A percentile compares a stretch with the other conserved stretches of the same genome.
Evolutionary conservation across 2,329 filamentous ascomycete genomes (phyloP).

Genomic region (Trichoderma citrinoviride): DNA sequence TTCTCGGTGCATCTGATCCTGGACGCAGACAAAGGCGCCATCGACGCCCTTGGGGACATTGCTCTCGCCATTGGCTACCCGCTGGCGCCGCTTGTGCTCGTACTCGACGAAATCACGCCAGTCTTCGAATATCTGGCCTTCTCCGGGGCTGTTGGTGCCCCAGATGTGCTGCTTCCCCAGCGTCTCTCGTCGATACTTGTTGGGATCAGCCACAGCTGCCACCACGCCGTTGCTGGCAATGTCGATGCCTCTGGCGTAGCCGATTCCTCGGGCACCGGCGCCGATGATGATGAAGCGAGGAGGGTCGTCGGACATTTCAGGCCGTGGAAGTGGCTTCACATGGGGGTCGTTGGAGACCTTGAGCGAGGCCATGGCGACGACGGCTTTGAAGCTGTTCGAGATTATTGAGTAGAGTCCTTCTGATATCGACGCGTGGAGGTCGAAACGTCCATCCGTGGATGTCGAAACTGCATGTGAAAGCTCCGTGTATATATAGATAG

Average conservation of each 20-base stretch:
- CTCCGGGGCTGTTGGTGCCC: slow-evolving; percentile 48
- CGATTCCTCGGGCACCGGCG: slow-evolving; percentile 73
- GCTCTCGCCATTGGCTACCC: slow-evolving; percentile 47
- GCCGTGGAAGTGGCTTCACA: slow-evolving; percentile 38
- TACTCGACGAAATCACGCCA: slow-evolving; percentile 77
- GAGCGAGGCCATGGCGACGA: slow-evolving; percentile 29
- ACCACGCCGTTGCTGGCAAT: slow-evolving; percentile 66
- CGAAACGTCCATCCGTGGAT: too few species aligned
- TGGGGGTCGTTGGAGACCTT: slow-evolving; percentile 7
- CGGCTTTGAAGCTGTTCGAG: background rate
- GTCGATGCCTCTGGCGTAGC: slow-evolving; percentile 69
- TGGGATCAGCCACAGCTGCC: slow-evolving; percentile 76
- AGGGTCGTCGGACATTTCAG: slow-evolving; percentile 47
- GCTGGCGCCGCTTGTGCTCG: slow-evolving; percentile 61
- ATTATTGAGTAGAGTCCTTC: background rate
- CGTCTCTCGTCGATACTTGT: slow-evolving; percentile 68
- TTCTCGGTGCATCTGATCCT: slow-evolving; percentile 85
- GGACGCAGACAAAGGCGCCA: slow-evolving; percentile 63
- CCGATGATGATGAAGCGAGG: slow-evolving; percentile 77
- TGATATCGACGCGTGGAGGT: background rate
- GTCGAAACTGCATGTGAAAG: background rate
- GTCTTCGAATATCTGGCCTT: slow-evolving; percentile 67
- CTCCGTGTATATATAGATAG: background rate
- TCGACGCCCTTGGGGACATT: slow-evolving; percentile 56
- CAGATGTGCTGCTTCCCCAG: slow-evolving; percentile 75